These are phyloP conservation scores for Suillus alpinus DNA, from an alignment of 768 basidiomycete species.

Conservation along the genomic window DNA sequence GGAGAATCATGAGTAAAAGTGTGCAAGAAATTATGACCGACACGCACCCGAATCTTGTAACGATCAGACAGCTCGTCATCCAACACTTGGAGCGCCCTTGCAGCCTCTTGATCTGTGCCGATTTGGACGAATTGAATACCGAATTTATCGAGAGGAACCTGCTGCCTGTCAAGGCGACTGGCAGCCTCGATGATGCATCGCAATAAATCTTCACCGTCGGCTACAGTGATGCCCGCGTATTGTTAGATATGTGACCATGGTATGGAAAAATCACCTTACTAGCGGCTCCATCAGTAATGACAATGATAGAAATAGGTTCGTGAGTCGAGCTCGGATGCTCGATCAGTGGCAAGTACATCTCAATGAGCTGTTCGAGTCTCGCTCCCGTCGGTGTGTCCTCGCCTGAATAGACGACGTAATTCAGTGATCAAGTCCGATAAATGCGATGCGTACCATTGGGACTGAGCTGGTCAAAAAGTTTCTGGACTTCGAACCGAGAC, in stretches of 20 bases:
- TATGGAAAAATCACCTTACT: constrained; percentile 25
- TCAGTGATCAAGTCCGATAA: neutral
- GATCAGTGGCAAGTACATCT: constrained; percentile 33
- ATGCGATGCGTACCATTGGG: constrained; percentile 21
- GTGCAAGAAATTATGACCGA: neutral
- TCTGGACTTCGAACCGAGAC: constrained; percentile 20
- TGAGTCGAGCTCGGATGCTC: constrained; percentile 27
- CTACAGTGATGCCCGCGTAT: constrained; percentile 7
- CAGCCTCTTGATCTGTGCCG: constrained; percentile 35
- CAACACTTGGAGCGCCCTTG: constrained; percentile 37
- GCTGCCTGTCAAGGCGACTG: constrained; percentile 35
- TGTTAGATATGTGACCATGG: constrained; percentile 1
- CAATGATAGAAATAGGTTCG: constrained; percentile 35
- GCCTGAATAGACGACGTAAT: constrained; percentile 9
- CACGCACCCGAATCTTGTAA: constrained; percentile 31
- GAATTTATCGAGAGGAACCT: constrained; percentile 36
- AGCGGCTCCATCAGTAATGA: constrained; percentile 40
- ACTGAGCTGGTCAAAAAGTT: constrained; percentile 23
- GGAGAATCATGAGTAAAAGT: constrained; percentile 3
- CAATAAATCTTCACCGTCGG: constrained; percentile 25
- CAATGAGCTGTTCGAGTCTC: constrained; percentile 35
- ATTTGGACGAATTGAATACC: constrained; percentile 49
- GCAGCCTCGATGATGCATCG: constrained; percentile 35
- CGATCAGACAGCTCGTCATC: constrained; percentile 35
- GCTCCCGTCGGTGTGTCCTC: constrained; percentile 39